A percentile compares a stretch with the other conserved stretches of the same genome.
These are phyloP conservation scores for Phlegmacium glaucopus DNA, from an alignment of 768 basidiomycete species.

Conservation along the genomic window DNA sequence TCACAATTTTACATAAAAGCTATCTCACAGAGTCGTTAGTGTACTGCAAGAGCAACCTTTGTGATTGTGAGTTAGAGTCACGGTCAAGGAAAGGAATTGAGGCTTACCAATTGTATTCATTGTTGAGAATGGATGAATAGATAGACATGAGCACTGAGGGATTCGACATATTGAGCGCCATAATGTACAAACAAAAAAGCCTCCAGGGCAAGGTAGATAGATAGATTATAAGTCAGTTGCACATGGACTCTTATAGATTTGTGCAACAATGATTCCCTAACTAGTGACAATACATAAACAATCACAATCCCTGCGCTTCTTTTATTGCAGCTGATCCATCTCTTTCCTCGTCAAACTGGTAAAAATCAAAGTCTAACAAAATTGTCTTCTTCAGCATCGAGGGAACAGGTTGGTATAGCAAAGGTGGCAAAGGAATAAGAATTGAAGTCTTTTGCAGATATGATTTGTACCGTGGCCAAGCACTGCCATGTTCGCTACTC, in stretches of 20 bases:
- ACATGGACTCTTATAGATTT: too few species aligned
- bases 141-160: slow-evolving; percentile 24
- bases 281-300: background rate
- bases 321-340: slow-evolving; percentile 45
- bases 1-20: slow-evolving; percentile 1
- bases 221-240: background rate
- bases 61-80: background rate
- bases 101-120: slow-evolving; percentile 24
- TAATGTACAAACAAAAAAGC: slow-evolving; percentile 13
- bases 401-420: slow-evolving; percentile 51
- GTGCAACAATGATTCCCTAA: background rate
- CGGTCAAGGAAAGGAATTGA: background rate
- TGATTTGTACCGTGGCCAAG: slow-evolving; percentile 52
- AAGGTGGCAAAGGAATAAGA: slow-evolving; percentile 57
- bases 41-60: slow-evolving; percentile 25
- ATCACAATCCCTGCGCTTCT: slow-evolving; percentile 19
- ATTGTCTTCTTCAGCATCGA: slow-evolving; percentile 48
- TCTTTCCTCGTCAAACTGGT: slow-evolving; percentile 49
- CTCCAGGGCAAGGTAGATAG: slow-evolving; percentile 9
- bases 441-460: slow-evolving; percentile 59
- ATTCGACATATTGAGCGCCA: slow-evolving; percentile 25
- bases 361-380: slow-evolving; percentile 62
- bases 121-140: slow-evolving; percentile 26
- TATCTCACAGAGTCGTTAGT: slow-evolving; percentile 22
- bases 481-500: slow-evolving; percentile 24